Evolutionary conservation across 164 flowering plant species (phyloP), one percentile per base, ranked within the genome.

Genomic region (Piper betle): DNA sequence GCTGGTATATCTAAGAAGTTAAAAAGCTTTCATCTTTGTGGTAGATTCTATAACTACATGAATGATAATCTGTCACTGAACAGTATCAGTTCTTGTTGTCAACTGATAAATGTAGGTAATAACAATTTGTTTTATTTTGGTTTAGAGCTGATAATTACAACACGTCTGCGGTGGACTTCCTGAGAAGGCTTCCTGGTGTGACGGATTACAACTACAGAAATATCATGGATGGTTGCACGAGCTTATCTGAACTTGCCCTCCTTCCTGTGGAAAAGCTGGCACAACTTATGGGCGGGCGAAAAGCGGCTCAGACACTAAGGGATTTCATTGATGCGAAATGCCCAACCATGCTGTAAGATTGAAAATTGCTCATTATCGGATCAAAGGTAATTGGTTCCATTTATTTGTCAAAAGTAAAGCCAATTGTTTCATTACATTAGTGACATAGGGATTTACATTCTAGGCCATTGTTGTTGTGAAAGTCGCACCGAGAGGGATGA

Each of bases 321-420:
- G 97, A 91, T 13, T 94, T 94, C 70, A 89, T 88, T 6, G 96
- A 91, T 74, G 99, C 99, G 53, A 94, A 91, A 76, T 91, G 82
- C 72, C 99, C 99, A 60, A 83, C 92, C 55, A 57, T 64, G 67
- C 12, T 64, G 55, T 64, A 18, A 63, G 43, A 25, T 25, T 25
- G 33, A 25, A 25, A 25, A 25, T 25, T 25, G 33, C 33, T 25
- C 33, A 25, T 25, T 25, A 25, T 25, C 33, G 33, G 33, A 25
- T 25, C 33, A 25, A 25, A 25, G 33, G 33, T 25, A 25, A 25
- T 25, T 25, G 33, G 33, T 25, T 25, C 33, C 33, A 25, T 25
- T 25, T 25, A 25, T 25, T 25, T 25, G 33, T 25, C 33, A 25
- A 25, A 25, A 25, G 33, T 15, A 3, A 46, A 46, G 12, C 50